These are phyloP conservation scores for Cystofilobasidium capitatum DNA, from an alignment of 768 basidiomycete species.

Conservation along the genomic window DNA sequence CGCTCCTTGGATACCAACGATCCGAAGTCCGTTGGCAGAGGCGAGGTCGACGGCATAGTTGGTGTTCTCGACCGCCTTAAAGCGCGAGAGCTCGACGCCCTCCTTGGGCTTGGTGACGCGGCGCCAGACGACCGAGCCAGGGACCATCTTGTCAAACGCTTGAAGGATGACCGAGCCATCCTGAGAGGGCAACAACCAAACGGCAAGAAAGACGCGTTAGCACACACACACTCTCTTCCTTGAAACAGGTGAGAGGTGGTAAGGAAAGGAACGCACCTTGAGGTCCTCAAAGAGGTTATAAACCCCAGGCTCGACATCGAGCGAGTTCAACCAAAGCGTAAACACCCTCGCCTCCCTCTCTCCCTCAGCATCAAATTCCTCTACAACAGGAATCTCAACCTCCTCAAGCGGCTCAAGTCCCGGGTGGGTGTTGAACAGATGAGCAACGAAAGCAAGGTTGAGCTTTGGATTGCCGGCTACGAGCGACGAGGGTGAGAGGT, in stretches of 20 bases:
- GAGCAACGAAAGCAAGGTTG: conserved; percentile 89
- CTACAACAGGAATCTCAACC: conserved; percentile 83
- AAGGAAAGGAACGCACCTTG: conserved; percentile 45
- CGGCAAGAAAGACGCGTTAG: no score
- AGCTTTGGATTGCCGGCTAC: conserved; percentile 90
- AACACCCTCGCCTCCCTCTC: conserved; percentile 97
- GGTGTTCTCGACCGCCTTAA: conserved; percentile 97
- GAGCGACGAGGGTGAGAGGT: conserved; percentile 82
- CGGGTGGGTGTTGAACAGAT: conserved; percentile 96
- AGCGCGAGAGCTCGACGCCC: conserved; percentile 73
- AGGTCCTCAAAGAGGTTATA: conserved; percentile 95
- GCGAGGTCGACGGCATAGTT: conserved; percentile 92
- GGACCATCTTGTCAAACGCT: conserved; percentile 91
- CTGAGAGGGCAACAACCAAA: conserved; percentile 29
- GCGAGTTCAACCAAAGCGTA: conserved; percentile 93
- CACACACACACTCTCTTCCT: no score
- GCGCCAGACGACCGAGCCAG: conserved; percentile 87
- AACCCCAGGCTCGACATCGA: conserved; percentile 91
- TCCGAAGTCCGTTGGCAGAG: conserved; percentile 82
- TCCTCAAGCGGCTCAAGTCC: conserved; percentile 90
- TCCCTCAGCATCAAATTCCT: conserved; percentile 98
- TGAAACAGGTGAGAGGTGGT: neutral
- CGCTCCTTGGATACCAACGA: conserved; percentile 95
- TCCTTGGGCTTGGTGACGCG: conserved; percentile 88
- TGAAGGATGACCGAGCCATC: conserved; percentile 82